Evolutionary conservation across 768 basidiomycete species (phyloP).

Genomic region (Calocera viscosa): DNA sequence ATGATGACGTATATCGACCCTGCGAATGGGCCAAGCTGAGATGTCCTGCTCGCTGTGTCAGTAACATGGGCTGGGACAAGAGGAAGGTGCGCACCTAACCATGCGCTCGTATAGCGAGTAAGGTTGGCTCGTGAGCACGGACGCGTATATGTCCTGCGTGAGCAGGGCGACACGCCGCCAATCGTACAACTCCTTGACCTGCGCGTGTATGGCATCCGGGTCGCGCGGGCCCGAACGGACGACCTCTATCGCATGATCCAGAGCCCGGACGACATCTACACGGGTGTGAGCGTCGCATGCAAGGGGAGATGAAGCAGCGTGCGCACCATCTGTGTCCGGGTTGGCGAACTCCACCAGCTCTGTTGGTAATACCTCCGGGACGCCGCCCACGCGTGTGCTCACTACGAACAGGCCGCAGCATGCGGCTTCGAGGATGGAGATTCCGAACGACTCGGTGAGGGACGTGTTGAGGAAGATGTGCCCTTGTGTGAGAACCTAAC

Average conservation of each 20-base stretch:
- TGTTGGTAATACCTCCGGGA: conserved; percentile 82
- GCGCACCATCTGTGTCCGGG: conserved; percentile 83
- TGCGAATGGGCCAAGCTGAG: conserved; percentile 62
- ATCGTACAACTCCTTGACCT: conserved; percentile 70
- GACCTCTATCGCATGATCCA: conserved; percentile 64
- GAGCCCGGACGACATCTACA: conserved; percentile 70
- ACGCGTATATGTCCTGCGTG: conserved; percentile 70
- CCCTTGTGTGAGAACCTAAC: conserved; percentile 75
- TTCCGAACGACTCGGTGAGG: conserved; percentile 91
- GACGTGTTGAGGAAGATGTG: conserved; percentile 92
- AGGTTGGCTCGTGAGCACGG: conserved; percentile 56
- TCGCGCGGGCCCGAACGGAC: conserved; percentile 58
- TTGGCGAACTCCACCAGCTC: conserved; percentile 93
- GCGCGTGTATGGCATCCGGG: conserved; percentile 59
- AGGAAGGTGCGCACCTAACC: conserved; percentile 40
- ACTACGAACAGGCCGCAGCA: conserved; percentile 90
- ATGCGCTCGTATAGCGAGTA: conserved; percentile 70
- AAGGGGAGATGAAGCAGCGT: not conserved
- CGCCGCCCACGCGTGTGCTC: conserved; percentile 85
- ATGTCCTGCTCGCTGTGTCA: conserved; percentile 40
- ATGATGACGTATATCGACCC: conserved; percentile 84
- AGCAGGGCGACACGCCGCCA: conserved; percentile 70
- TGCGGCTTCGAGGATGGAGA: conserved; percentile 90
- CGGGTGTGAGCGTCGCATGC: not conserved
- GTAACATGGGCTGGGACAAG: not conserved